Evolutionary conservation across 345 rosid genomes (phyloP), one percentile per base, ranked within the genome.

Genomic region (Salix arbutifolia): DNA sequence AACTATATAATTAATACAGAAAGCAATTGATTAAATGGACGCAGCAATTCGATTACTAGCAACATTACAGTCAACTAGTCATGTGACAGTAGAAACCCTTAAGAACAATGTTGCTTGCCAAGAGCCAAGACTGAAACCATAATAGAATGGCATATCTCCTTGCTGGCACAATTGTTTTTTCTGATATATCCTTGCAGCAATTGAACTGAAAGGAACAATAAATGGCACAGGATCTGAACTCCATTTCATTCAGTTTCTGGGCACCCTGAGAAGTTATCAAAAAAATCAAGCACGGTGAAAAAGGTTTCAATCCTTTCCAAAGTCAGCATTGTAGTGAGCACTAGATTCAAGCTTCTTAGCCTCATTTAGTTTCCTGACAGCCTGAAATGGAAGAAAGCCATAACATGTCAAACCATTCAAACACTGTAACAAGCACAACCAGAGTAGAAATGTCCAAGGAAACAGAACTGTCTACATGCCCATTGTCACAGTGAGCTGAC

Each of bases 341-440:
- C 88, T 96, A 7, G 99, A 96, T 81, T 96, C 99, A 3, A 96
- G 97, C 74, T 96, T 96, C 94, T 96, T 96, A 40, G 99, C 99
- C 76, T 96, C 99, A 9, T 91, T 91, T 65, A 96, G 82, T 72
- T 96, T 96, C 79, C 98, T 83, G 31, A 96, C 99, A 53, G 99
- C 99, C 99, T 96, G 91, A 4, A n/a, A 67, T 21, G 31, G 69
- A 23, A 71, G 19, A 28, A 28, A 12, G 9, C 5, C 40, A 25
- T 25, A 26, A 4, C 40, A 31, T 65, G 28, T 31, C 40, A 30
- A 31, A 31, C n/a, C 1, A 30, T 8, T n/a, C 7, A 1, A 8
- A 28, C 33, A 26, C 21, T 9, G 14, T 40, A 42, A 42, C 46
- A 42, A 12, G 14, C 46, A 72, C 19, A 48, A 21, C 25, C 28